Conservation (phyloP, 2,329 filamentous ascomycete species). For the Fusarium pseudograminearum region DNA sequence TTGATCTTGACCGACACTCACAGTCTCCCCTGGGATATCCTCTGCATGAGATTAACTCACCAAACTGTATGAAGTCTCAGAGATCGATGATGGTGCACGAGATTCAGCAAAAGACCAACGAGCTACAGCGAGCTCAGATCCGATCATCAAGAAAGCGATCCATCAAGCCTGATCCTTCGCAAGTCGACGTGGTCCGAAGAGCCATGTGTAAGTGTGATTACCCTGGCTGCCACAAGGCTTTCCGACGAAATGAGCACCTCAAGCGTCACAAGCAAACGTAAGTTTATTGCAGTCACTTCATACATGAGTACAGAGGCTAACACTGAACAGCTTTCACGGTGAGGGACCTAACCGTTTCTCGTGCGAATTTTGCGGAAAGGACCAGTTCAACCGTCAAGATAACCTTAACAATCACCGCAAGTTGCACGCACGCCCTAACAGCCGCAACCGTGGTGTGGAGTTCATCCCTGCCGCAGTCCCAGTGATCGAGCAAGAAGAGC, state of each 20-base stretch:
- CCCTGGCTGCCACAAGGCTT: constrained; percentile 61
- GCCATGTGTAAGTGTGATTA: constrained; percentile 61
- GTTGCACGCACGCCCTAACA: constrained; percentile 56
- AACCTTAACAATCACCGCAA: constrained; percentile 59
- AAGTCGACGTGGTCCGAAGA: constrained; percentile 54
- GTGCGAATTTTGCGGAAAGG: constrained; percentile 59
- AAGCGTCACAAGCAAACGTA: constrained; percentile 67
- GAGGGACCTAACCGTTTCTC: constrained; percentile 56
- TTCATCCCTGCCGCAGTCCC: constrained; percentile 56
- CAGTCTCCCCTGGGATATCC: constrained; percentile 52
- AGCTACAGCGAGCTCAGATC: constrained; percentile 59
- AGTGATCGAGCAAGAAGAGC: constrained; percentile 57
- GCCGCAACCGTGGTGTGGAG: constrained; percentile 55
- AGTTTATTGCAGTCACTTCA: constrained; percentile 36
- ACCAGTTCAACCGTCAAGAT: constrained; percentile 57
- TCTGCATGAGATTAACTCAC: constrained; percentile 51
- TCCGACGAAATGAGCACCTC: constrained; percentile 66
- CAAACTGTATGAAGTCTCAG: constrained; percentile 52
- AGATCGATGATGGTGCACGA: constrained; percentile 58
- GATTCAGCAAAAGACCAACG: constrained; percentile 58
- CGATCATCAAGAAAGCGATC: constrained; percentile 49
- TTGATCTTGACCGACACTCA: constrained; percentile 55
- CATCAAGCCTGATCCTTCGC: constrained; percentile 47
- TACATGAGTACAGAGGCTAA: constrained; percentile 1
- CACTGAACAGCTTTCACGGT: constrained; percentile 50